Percentiles rank a stretch among this genome's conserved stretches.
phyloP scores from a whole-genome alignment of 2,329 filamentous ascomycete species.

The Pseudogymnoascus sp. region DNA sequence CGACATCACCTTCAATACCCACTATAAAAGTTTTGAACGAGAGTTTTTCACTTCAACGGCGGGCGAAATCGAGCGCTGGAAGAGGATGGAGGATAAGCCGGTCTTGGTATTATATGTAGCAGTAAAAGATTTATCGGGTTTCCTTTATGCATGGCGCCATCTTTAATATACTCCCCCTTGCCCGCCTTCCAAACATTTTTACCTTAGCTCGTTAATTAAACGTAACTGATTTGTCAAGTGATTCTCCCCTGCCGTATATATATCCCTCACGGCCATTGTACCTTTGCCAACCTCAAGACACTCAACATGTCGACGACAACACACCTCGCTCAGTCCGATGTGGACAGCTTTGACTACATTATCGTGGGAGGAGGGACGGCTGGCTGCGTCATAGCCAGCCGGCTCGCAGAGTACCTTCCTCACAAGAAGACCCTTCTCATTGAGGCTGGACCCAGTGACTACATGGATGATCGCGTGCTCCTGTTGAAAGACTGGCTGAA shows the following conservation, averaged over 20 bases:
- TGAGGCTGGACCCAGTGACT: constrained; percentile 84
- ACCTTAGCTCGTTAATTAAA: constrained; percentile 4
- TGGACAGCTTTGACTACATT: constrained; percentile 37
- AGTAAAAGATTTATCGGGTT: neutral
- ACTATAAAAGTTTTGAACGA: constrained; percentile 2
- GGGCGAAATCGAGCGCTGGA: neutral
- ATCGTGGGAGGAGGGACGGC: constrained; percentile 44
- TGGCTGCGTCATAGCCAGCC: constrained; percentile 39
- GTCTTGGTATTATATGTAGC: neutral
- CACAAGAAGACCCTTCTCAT: constrained; percentile 74
- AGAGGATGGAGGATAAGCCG: neutral
- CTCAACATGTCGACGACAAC: constrained; percentile 6
- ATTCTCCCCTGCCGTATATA: neutral
- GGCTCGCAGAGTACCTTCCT: constrained; percentile 65
- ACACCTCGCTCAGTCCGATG: constrained; percentile 22
- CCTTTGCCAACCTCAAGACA: constrained; percentile 1
- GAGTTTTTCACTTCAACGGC: neutral
- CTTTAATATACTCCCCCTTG: neutral
- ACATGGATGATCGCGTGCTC: constrained; percentile 77
- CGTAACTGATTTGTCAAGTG: constrained; percentile 1
- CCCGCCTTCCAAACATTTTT: neutral
- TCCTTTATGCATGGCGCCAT: constrained; percentile 5
- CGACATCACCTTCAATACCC: neutral
- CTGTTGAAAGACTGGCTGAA: constrained; percentile 81
- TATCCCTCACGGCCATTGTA: neutral